Evolutionary conservation across 768 basidiomycete species (phyloP).

Genomic region (Guyanaporus albipodus): DNA sequence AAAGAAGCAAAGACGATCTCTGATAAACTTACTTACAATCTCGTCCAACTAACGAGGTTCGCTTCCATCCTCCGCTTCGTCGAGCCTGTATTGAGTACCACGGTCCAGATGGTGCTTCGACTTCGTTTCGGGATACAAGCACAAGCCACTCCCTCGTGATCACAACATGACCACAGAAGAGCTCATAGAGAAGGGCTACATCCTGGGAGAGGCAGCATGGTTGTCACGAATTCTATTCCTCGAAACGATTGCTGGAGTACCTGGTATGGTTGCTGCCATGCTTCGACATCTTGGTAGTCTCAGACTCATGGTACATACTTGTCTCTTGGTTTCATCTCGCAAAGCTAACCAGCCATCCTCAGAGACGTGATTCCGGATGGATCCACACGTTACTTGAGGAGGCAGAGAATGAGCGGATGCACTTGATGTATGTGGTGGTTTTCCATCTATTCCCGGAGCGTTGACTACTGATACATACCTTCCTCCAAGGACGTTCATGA

Average conservation of each 20-base stretch:
- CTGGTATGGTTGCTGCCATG: slow-evolving; percentile 91
- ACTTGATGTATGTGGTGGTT: slow-evolving; percentile 59
- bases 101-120: slow-evolving; percentile 66
- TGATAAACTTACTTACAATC: slow-evolving; percentile 67
- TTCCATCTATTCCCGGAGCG: background rate
- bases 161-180: slow-evolving; percentile 67
- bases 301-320: slow-evolving; percentile 68
- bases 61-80: slow-evolving; percentile 6
- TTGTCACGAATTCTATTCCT: slow-evolving; percentile 65
- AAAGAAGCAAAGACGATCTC: slow-evolving; percentile 56
- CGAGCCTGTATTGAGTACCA: slow-evolving; percentile 1
- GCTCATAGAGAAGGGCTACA: slow-evolving; percentile 67
- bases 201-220: slow-evolving; percentile 77
- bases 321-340: slow-evolving; percentile 6
- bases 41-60: slow-evolving; percentile 57
- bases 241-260: slow-evolving; percentile 91
- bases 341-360: slow-evolving; percentile 6
- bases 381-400: slow-evolving; percentile 92
- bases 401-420: slow-evolving; percentile 97
- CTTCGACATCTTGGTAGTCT: slow-evolving; percentile 86
- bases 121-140: slow-evolving; percentile 80
- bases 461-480: slow-evolving; percentile 16
- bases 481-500: slow-evolving; percentile 84
- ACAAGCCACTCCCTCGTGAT: slow-evolving; percentile 57
- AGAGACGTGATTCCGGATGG: slow-evolving; percentile 65